These are phyloP conservation scores for Beauveria sp. DNA, from an alignment of 2,329 filamentous ascomycete genomes.

Conservation along the genomic window DNA sequence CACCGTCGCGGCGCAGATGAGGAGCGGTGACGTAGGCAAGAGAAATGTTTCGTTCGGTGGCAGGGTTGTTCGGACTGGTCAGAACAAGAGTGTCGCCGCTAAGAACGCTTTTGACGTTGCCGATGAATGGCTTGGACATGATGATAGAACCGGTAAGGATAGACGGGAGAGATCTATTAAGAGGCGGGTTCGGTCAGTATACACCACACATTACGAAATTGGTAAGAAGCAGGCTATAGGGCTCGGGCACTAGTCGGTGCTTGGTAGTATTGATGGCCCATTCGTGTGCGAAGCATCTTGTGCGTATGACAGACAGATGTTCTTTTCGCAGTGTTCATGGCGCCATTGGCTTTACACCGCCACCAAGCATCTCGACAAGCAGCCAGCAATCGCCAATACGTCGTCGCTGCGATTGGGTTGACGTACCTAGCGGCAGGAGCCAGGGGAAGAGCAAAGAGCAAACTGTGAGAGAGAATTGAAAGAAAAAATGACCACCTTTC, in stretches of 20 bases:
- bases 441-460: not conserved
- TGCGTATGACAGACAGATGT: not conserved
- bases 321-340: not conserved
- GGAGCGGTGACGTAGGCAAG: constrained; percentile 90
- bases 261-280: not conserved
- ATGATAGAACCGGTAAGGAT: constrained; percentile 19
- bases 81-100: constrained; percentile 90
- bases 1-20: constrained; percentile 77
- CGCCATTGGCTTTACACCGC: constrained; percentile 7
- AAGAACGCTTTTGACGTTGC: constrained; percentile 85
- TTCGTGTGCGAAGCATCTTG: not conserved
- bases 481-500: not conserved
- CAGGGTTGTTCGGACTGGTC: constrained; percentile 70
- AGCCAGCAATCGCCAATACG: too few species aligned
- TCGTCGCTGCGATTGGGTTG: not conserved
- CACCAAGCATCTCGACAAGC: not conserved
- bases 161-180: constrained; percentile 12
- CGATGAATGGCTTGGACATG: constrained; percentile 50
- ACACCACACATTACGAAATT: not conserved
- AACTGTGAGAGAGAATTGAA: constrained; percentile 1
- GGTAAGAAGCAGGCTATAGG: not conserved
- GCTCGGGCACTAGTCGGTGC: not conserved
- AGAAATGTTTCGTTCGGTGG: constrained; percentile 78
- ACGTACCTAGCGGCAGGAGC: constrained; percentile 7
- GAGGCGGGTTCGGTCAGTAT: not conserved